Percentiles rank a stretch among this genome's conserved stretches.
Evolutionary conservation across 2,329 filamentous ascomycete genomes (phyloP).

Genomic region (Pseudogymnoascus sp.): DNA sequence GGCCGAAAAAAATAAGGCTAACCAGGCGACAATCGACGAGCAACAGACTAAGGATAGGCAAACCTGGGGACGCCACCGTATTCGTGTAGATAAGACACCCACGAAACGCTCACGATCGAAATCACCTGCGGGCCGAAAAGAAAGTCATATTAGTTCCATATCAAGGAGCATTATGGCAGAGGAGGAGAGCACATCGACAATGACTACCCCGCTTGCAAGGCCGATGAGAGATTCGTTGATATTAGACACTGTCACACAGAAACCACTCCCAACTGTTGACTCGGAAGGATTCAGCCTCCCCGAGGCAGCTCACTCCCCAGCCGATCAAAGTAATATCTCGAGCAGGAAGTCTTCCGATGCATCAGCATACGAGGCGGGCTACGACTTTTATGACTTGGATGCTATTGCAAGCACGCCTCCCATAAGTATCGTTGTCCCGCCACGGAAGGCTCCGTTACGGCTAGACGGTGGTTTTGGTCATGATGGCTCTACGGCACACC

Average conservation of each 20-base stretch:
- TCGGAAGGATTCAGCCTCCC: slow-evolving; percentile 25
- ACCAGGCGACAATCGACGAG: slow-evolving; percentile 11
- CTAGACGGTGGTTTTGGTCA: slow-evolving; percentile 5
- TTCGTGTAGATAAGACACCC: slow-evolving; percentile 22
- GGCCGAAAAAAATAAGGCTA: slow-evolving; percentile 32
- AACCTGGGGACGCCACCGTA: not conserved
- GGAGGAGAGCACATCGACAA: slow-evolving; percentile 57
- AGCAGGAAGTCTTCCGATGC: not conserved
- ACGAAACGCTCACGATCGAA: slow-evolving; percentile 16
- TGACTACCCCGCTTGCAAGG: slow-evolving; percentile 51
- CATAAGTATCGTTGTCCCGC: slow-evolving; percentile 41
- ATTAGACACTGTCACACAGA: slow-evolving; percentile 21
- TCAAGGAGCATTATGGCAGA: slow-evolving; percentile 21
- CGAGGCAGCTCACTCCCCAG: slow-evolving; percentile 19
- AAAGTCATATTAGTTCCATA: slow-evolving; percentile 16
- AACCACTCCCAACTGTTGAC: slow-evolving; percentile 25
- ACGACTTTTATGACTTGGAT: slow-evolving; percentile 60
- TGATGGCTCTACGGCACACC: slow-evolving; percentile 28
- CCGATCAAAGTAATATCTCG: not conserved
- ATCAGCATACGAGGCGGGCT: slow-evolving; percentile 40
- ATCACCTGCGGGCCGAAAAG: slow-evolving; percentile 11
- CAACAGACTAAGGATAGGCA: slow-evolving; percentile 10
- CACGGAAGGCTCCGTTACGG: slow-evolving; percentile 16
- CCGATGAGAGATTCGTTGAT: slow-evolving; percentile 36
- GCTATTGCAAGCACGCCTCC: slow-evolving; percentile 37